phyloP scores from a whole-genome alignment of 2,329 filamentous ascomycete species.

The Scolecobasidium constrictum region DNA sequence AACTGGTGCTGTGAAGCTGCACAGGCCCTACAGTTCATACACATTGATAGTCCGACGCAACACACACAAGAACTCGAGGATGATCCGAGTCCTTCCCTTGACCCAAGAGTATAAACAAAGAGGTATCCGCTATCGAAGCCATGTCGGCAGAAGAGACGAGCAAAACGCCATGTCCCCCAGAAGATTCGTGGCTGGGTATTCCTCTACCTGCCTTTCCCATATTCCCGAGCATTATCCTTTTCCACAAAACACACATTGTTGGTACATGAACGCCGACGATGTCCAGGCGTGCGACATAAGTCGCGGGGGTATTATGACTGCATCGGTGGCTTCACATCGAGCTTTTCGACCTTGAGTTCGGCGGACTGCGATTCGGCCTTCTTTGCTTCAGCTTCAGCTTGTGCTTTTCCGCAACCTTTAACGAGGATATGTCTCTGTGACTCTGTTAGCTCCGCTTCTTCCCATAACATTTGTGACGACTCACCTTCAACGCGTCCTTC shows the following conservation, averaged over 20 bases:
- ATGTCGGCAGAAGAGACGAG: not conserved
- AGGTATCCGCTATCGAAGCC: constrained; percentile 9
- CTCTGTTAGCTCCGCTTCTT: constrained; percentile 13
- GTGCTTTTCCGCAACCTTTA: constrained; percentile 52
- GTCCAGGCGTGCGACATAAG: not conserved
- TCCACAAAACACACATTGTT: constrained; percentile 7
- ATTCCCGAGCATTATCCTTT: not conserved
- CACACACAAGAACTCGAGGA: no score
- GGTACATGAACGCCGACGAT: constrained; percentile 2
- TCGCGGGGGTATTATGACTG: not conserved
- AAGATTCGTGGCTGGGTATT: not conserved
- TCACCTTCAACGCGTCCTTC: constrained; percentile 93
- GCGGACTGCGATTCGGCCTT: constrained; percentile 19
- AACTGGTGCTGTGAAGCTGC: no score
- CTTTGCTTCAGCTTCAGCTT: constrained; percentile 23
- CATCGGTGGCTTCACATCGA: constrained; percentile 6
- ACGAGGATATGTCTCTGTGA: constrained; percentile 54
- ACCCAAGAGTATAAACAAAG: constrained; percentile 5
- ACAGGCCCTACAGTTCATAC: no score
- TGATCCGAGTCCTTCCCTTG: no score
- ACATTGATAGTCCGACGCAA: no score
- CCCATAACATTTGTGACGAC: no score
- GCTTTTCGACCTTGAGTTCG: constrained; percentile 4
- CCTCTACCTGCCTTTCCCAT: not conserved
- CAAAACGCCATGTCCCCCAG: not conserved